Evolutionary conservation across 73 alveolate species (phyloP), one percentile per base, ranked within the genome.

Genomic region (Symbiodinium pilosum): DNA sequence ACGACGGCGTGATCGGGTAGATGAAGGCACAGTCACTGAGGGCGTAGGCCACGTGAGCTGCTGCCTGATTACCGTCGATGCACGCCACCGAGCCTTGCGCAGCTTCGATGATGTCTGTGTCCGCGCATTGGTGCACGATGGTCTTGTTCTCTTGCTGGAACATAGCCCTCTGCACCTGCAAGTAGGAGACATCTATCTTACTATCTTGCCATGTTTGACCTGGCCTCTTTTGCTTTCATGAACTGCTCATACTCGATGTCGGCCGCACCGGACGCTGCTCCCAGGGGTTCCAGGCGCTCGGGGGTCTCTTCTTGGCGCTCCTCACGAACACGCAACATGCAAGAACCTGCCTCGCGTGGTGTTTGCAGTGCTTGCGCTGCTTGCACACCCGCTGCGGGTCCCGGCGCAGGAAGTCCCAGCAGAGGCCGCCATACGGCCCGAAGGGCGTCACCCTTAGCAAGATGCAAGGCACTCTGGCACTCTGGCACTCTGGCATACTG

Each of bases 11-110:
- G 98, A 95, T 95, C 83, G 99, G 99, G 95, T 77, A 95, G 34
- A 95, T 95, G 97, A 95, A 92, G 92, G 99, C 99, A 30, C 84
- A 54, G 89, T 95, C 99, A 86, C 95, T 75, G 98, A 95, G 93
- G 92, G 99, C 98, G 21, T 95, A 95, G 84, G 99, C 99, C 52
- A 95, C 93, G 93, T 95, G 97, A 40, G 99, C 99, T 52, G 98
- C 99, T 2, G 99, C 99, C 54, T 83, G 94, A 36, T 93, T 93
- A 64, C 98, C 98, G 83, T 93, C 98, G 47, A 93, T 93, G 69
- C 98, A 93, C 21, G 98, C 98, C 97, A 91, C 95, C 75, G 95
- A 89, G 2, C 95, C 95, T 36, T 34, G n/a, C 8, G 95, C 54
- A 36, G 95, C 95, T 68, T 89, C 95, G 87, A 89, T 89, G 95